These are phyloP conservation scores for Rutstroemia sp. DNA, from an alignment of 2,329 filamentous ascomycete species.

Conservation along the genomic window DNA sequence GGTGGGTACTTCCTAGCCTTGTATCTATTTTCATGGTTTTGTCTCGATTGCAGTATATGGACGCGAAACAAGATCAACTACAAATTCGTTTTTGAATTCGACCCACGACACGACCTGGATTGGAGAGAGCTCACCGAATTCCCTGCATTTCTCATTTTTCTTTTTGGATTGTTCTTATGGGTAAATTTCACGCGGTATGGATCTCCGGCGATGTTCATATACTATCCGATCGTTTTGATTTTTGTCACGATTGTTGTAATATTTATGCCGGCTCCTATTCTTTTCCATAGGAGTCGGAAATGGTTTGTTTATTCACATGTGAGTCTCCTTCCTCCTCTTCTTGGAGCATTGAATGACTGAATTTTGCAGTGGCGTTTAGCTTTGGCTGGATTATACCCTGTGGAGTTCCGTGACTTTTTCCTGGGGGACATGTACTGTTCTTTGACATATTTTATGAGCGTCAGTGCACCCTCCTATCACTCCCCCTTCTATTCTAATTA, in stretches of 20 bases:
- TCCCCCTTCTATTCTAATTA: conserved; percentile 18
- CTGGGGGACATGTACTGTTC: conserved; percentile 97
- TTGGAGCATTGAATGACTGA: conserved; percentile 25
- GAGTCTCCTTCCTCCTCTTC: conserved; percentile 31
- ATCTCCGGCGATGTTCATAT: conserved; percentile 63
- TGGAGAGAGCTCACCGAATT: conserved; percentile 86
- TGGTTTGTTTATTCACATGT: conserved; percentile 92
- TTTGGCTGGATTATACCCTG: conserved; percentile 79
- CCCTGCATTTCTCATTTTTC: conserved; percentile 73
- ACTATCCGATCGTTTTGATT: conserved; percentile 79
- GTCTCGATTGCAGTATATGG: conserved; percentile 79
- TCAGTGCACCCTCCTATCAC: conserved; percentile 40
- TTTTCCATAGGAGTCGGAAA: conserved; percentile 69
- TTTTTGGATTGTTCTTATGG: conserved; percentile 78
- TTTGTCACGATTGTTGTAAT: conserved; percentile 59
- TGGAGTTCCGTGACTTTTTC: conserved; percentile 97
- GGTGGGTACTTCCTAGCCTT: conserved; percentile 84
- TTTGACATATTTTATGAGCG: conserved; percentile 79
- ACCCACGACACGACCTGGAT: conserved; percentile 76
- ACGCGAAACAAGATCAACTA: conserved; percentile 85
- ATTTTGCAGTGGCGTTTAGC: conserved; percentile 66
- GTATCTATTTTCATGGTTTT: conserved; percentile 76
- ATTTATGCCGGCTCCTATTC: conserved; percentile 64
- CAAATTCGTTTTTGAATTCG: conserved; percentile 93
- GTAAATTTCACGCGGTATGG: conserved; percentile 75